Evolutionary conservation across 345 rosid genomes (phyloP).

Genomic region (Reutealis trisperma): DNA sequence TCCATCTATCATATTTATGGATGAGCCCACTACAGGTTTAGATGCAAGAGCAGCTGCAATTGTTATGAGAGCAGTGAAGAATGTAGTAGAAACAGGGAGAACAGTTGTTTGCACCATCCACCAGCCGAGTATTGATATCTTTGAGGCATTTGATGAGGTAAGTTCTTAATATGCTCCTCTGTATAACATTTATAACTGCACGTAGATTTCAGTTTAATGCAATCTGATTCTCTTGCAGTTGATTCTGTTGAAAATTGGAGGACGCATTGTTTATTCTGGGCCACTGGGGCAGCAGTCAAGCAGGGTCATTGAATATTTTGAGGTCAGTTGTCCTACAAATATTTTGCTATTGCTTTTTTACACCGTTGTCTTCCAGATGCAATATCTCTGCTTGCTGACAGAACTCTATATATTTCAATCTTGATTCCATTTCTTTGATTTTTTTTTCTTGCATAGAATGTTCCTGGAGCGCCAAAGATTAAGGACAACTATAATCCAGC

Average conservation of each 20-base stretch:
- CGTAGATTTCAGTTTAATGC: neutral
- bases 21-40: constrained; percentile 85
- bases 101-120: constrained; percentile 85
- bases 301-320: constrained; percentile 59
- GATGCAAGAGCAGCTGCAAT: constrained; percentile 91
- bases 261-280: constrained; percentile 66
- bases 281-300: constrained; percentile 63
- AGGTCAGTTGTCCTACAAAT: constrained; percentile 41
- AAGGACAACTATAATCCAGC: constrained; percentile 73
- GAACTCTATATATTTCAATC: neutral
- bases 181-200: neutral
- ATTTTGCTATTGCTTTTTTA: neutral
- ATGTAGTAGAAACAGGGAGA: constrained; percentile 71
- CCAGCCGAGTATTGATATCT: constrained; percentile 84
- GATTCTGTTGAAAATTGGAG: constrained; percentile 71
- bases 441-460: constrained; percentile 34
- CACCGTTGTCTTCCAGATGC: neutral
- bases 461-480: constrained; percentile 60
- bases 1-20: constrained; percentile 84
- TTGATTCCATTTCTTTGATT: neutral
- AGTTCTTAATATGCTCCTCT: neutral
- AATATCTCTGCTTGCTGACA: neutral
- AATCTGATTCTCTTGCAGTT: constrained; percentile 39
- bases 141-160: constrained; percentile 89
- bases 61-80: constrained; percentile 82